Evolutionary conservation across 805 yeast genomes (phyloP), one percentile per base, ranked within the genome.

Genomic region (Maudiozyma serrabonitensis): DNA sequence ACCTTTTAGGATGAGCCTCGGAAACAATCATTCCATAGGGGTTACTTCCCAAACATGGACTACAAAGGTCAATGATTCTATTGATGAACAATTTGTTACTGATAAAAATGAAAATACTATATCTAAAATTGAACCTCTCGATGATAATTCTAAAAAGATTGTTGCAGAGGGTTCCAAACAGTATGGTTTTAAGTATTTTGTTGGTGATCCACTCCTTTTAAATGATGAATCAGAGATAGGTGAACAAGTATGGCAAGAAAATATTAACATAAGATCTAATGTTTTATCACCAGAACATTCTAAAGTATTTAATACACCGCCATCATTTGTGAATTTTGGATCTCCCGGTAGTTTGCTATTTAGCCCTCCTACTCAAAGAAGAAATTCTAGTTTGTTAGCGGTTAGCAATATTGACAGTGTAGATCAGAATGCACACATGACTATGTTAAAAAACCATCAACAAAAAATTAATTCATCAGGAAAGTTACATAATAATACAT

Each of bases 121-220:
- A 25, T 12, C 31, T 34, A 34, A 21, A 21, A 15, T 34, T 16
- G 18, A 8, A 6, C 6, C 9, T n/a, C 13, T 15, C 6, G n/a
- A 32, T 23, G 11, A 26, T 8, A 8, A 8, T 6, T 6, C 8
- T 26, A 26, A 26, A 26, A 35, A 34, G 15, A 4, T 6, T 6
- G 6, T 11, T n/a, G 19, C 7, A 11, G 19, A 15, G 12, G 39
- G 39, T 23, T 11, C 26, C 31, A 41, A 34, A 51, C 46, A 57
- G 52, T 55, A 52, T 37, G 64, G 58, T 1, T 62, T 63, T 45
- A 63, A 63, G 43, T 48, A 58, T 12, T 55, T 59, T 1, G 52
- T 63, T 31, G 66, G 66, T 2, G 69, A 64, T 54, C 69, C 69
- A 13, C 41, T 64, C 12, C 46, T 64, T 21, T 46, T 64, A 26